Conservation (phyloP, 1,139 yeast genomes). For the Chernovozyma aurita region DNA sequence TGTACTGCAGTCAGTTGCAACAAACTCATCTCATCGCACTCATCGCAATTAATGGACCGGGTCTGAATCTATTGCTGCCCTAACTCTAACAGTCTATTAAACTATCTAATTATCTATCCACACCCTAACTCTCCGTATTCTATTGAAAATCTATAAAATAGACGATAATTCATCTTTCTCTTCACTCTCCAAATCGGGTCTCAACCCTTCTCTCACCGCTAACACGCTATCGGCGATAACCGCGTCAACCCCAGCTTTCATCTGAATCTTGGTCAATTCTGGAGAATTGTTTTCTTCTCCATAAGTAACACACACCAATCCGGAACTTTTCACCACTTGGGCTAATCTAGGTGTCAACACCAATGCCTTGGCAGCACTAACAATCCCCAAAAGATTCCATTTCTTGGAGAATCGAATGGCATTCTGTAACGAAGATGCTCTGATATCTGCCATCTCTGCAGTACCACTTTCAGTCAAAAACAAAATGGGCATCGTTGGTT, state of each 20-base stretch:
- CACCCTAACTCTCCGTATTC: not conserved
- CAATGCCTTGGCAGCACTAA: conserved; percentile 81
- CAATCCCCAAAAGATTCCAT: conserved; percentile 92
- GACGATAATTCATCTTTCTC: not conserved
- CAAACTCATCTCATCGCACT: not conserved
- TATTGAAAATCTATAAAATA: not conserved
- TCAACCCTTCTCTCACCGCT: conserved; percentile 83
- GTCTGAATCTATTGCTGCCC: too few relatives aligned
- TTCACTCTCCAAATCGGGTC: conserved; percentile 26
- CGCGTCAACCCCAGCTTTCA: conserved; percentile 95
- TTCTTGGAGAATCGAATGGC: conserved; percentile 88
- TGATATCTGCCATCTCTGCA: conserved; percentile 74
- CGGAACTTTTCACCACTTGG: conserved; percentile 82
- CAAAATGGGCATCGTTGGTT: conserved; percentile 87
- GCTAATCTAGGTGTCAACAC: conserved; percentile 86
- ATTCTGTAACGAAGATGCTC: conserved; percentile 85
- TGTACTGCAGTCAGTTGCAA: too few relatives aligned
- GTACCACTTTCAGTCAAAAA: conserved; percentile 90
- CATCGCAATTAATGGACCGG: not conserved
- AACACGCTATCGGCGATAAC: conserved; percentile 93
- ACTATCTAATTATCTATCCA: too few relatives aligned
- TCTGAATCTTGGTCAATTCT: conserved; percentile 76
- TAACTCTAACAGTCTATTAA: too few relatives aligned
- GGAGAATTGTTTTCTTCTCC: conserved; percentile 86
- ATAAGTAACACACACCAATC: conserved; percentile 90